Conservation (phyloP, 805 yeast genomes). For the Pichia paraexigua region DNA sequence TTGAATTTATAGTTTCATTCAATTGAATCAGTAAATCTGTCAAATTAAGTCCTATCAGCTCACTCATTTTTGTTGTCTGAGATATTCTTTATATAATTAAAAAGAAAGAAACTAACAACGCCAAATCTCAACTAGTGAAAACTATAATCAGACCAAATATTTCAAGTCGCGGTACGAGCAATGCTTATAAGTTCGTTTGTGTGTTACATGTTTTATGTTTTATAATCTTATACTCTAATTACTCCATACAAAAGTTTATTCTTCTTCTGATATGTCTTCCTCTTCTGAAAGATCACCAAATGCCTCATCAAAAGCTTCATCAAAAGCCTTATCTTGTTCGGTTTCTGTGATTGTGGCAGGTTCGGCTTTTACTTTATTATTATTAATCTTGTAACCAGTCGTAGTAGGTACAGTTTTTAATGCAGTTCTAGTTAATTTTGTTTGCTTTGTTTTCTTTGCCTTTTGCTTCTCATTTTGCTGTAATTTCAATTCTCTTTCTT, state of each 20-base stretch:
- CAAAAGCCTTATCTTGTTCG: slow-evolving; percentile 6
- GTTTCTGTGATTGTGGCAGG: not conserved
- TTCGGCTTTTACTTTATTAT: not conserved
- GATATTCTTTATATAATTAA: not conserved
- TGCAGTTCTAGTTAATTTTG: not conserved
- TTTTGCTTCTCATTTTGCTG: not conserved
- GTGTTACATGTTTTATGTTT: not conserved
- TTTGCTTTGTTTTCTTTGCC: not conserved
- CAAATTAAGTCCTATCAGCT: slow-evolving; percentile 11
- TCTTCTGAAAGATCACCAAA: slow-evolving; percentile 16
- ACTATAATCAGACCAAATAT: no score
- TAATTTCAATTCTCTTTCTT: not conserved
- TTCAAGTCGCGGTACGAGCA: not conserved
- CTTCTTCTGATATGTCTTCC: slow-evolving; percentile 25
- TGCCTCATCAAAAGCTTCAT: slow-evolving; percentile 9
- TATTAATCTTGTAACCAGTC: not conserved
- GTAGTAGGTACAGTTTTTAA: not conserved
- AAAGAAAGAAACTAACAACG: not conserved
- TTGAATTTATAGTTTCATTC: slow-evolving; percentile 17
- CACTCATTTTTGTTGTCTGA: not conserved
- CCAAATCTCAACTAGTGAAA: not conserved
- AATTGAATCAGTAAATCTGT: slow-evolving; percentile 18
- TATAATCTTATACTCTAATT: no score
- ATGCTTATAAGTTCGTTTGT: no score
- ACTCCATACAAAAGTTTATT: slow-evolving; percentile 5